Evolutionary conservation across 768 basidiomycete species (phyloP), one percentile per base, ranked within the genome.

Genomic region (Lentinula detonsa): DNA sequence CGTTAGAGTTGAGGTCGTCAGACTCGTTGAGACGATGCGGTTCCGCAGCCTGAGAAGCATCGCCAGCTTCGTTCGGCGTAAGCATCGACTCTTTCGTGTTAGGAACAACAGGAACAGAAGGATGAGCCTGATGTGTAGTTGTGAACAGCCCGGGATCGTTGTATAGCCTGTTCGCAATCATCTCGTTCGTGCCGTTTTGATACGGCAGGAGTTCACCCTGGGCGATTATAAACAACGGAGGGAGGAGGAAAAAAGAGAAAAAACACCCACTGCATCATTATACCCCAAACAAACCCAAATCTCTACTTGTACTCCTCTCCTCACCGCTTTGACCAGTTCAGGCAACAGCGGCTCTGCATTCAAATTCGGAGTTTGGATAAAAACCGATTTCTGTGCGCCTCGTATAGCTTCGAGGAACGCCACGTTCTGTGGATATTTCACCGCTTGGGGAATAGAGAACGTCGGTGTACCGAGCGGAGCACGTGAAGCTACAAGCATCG

Each of bases 311-410:
- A 90, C 78, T 5, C 84, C 87, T 33, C 84, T 74, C 18, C 82
- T 73, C 67, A 84, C 85, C 1, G 88, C 84, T 59, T 81, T 80
- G 65, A 88, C 74, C 60, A 84, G 74, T 8, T 80, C 85, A 15
- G 81, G 74, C 21, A 88, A 79, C 33, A 86, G 78, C 2, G 87
- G 88, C 16, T 71, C 71, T 3, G 88, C 87, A 62, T 90, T 90
- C 62, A 88, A 80, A 7, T 86, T 87, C 1, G 88, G 88, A 0
- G 85, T 84, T 76, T 90, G 88, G 59, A 90, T 85, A 72, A 90
- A 87, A n/a, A 89, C 78, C 54, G 72, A 81, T 66, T 78, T 78
- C 68, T 78, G 72, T 7, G 88, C 87, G 61, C 84, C 81, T 59
- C 79, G 74, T 65, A 88, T 76, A 2, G 78, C 87, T 21, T 84